phyloP scores from a whole-genome alignment of 345 rosid species.

The Hibiscus syriacus region DNA sequence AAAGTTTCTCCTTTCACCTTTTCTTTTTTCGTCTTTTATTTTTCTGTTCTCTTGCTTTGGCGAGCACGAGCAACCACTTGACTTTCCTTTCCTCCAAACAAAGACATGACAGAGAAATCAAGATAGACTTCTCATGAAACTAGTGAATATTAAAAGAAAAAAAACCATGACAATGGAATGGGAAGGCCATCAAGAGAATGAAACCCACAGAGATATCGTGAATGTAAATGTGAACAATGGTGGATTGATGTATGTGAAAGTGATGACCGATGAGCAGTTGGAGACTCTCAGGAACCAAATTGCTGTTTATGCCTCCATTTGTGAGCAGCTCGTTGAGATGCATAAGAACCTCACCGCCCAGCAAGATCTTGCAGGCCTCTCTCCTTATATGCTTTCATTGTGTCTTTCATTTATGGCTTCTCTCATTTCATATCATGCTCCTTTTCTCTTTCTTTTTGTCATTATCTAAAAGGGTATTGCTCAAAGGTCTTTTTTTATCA shows the following conservation, averaged over 20 bases:
- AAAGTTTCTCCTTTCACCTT: neutral
- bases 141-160: neutral
- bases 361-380: conserved; percentile 77
- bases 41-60: neutral
- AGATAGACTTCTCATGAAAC: neutral
- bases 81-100: conserved; percentile 1
- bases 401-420: neutral
- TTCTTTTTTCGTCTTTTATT: no score
- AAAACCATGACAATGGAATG: conserved; percentile 45
- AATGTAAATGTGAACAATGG: conserved; percentile 18
- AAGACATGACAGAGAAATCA: neutral
- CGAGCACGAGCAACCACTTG: neutral
- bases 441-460: neutral
- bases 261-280: conserved; percentile 96
- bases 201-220: conserved; percentile 23
- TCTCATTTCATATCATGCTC: neutral
- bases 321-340: conserved; percentile 96
- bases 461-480: neutral
- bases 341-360: conserved; percentile 84
- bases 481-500: neutral
- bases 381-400: neutral
- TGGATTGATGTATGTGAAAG: conserved; percentile 71
- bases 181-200: conserved; percentile 22
- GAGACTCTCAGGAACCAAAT: conserved; percentile 92
- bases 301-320: conserved; percentile 86